Base-by-base conservation (phyloP, 2,329 filamentous ascomycete species). In the Cercospora zeina region DNA sequence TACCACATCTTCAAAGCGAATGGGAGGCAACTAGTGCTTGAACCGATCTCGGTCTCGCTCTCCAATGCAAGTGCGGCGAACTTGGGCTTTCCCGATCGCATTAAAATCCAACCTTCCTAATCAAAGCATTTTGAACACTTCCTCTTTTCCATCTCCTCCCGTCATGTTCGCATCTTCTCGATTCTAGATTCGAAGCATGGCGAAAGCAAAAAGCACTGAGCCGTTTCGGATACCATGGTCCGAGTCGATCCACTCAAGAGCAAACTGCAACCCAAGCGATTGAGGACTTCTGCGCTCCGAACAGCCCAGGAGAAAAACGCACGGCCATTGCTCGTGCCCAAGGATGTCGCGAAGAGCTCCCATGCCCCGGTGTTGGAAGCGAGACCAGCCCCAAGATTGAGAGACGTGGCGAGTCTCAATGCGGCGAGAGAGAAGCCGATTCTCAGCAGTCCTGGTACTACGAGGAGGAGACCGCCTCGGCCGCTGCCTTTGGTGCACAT, bases 241-340 rank as follows among this genome's bases (percentile, higher is more conserved):
- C n/a, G n/a, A n/a, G 37, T 42, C 39, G 13, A 14, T 19, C 21
- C 39, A 45, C 21, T 51, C 47, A 51, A 51, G n/a, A 51, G 14
- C 13, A 51, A 51, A 51, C 24, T 33, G 24, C 47, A 51, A 51
- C 47, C 30, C 47, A 51, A 51, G 47, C 24, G 47, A 30, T 8
- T 51, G 30, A 31, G 27, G 13, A 16, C 47, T 30, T 10, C 24
- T 51, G 24, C 10, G 14, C 13, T 51, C 2, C 47, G 47, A 13
- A 21, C 47, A n/a, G 47, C 47, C 14, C 14, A 30, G 14, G 14
- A 30, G 24, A 51, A 51, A 7, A 33, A n/a, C 24, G n/a, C 14
- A 33, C 24, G 30, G 6, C 47, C 13, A n/a, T 21, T 51, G 10
- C 30, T 51, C n/a, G 24, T 21, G 14, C 9, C 47, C 24, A 51